Conservation (phyloP, 176 grass and related monocot species). For the Rhynchospora tenuis region DNA sequence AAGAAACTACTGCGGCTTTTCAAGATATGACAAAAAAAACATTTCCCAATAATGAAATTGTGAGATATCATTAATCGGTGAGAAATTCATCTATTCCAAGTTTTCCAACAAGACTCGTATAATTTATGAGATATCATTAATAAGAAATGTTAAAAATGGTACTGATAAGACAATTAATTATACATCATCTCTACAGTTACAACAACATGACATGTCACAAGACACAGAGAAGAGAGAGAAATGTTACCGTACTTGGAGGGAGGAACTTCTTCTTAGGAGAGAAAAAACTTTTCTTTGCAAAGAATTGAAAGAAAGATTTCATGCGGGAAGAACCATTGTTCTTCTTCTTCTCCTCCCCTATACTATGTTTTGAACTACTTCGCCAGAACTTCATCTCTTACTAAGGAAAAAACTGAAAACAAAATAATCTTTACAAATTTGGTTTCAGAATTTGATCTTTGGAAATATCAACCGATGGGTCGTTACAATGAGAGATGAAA, state of each 20-base stretch:
- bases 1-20: too few relatives aligned
- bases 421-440: not conserved
- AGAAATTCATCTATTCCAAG: not conserved
- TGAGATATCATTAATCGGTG: not conserved
- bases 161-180: not conserved
- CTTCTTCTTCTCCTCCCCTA: not conserved
- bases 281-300: constrained; percentile 5
- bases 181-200: not conserved
- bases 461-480: not conserved
- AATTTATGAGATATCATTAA: not conserved
- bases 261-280: constrained; percentile 18
- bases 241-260: constrained; percentile 24
- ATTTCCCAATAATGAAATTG: not conserved
- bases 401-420: not conserved
- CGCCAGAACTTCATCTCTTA: constrained; percentile 19
- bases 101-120: not conserved
- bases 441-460: constrained; percentile 9
- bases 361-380: not conserved
- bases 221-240: constrained; percentile 13
- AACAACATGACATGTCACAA: not conserved
- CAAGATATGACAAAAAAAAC: too few relatives aligned
- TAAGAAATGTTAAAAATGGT: not conserved
- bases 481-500: constrained; percentile 6
- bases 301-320: constrained; percentile 20
- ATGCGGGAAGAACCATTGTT: constrained; percentile 20